phyloP scores from a whole-genome alignment of 345 rosid species.

The Camelina hispida region DNA sequence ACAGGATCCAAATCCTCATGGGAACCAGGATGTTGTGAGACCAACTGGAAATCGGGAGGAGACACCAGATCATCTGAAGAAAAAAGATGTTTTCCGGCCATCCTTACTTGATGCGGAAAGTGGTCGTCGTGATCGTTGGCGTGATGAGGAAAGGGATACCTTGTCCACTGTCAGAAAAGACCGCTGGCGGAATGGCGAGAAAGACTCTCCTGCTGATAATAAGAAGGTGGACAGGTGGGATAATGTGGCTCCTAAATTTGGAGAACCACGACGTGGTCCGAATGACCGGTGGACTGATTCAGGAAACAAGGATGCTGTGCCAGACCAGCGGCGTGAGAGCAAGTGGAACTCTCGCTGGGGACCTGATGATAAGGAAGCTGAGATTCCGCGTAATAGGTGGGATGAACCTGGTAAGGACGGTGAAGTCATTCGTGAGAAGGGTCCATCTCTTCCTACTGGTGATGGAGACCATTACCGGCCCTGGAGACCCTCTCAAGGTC shows the following conservation, averaged over 20 bases:
- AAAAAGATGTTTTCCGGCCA: conserved; percentile 83
- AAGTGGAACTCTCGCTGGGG: conserved; percentile 99
- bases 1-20: conserved; percentile 64
- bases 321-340: conserved; percentile 91
- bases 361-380: conserved; percentile 73
- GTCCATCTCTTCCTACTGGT: conserved; percentile 52
- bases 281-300: conserved; percentile 84
- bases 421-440: conserved; percentile 66
- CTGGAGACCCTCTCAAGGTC: conserved; percentile 82
- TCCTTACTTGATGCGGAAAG: conserved; percentile 80
- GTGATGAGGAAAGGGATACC: conserved; percentile 94
- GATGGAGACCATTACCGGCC: conserved; percentile 73
- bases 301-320: conserved; percentile 66
- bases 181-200: conserved; percentile 85
- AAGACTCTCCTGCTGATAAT: conserved; percentile 70
- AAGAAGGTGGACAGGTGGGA: conserved; percentile 86
- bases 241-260: conserved; percentile 63
- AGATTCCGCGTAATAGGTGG: conserved; percentile 63
- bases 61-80: conserved; percentile 64
- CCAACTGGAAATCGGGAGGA: conserved; percentile 64
- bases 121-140: conserved; percentile 88
- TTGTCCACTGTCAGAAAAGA: conserved; percentile 67
- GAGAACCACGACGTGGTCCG: conserved; percentile 76
- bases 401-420: conserved; percentile 69
- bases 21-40: conserved; percentile 53